Evolutionary conservation across 768 basidiomycete species (phyloP).

Genomic region (Rhodosporidiobolus odoratus): DNA sequence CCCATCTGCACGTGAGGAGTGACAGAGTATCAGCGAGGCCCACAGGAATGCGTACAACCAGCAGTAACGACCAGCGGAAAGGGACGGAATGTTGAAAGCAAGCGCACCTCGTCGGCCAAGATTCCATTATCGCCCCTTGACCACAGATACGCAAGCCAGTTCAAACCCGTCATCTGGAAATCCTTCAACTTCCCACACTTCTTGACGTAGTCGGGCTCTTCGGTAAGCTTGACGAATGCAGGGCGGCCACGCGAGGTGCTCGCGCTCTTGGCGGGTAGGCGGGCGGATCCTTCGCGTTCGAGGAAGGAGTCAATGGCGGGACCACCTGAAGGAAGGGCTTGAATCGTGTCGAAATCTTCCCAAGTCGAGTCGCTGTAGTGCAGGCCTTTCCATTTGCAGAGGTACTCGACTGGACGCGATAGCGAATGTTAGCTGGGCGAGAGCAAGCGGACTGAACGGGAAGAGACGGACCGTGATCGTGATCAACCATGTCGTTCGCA

Average conservation of each 20-base stretch:
- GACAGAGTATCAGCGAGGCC: too few species aligned
- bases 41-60: too few species aligned
- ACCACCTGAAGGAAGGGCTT: conserved; percentile 66
- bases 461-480: conserved; percentile 39
- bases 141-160: conserved; percentile 99
- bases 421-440: conserved; percentile 49
- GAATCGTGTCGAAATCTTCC: conserved; percentile 74
- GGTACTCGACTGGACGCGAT: conserved; percentile 64
- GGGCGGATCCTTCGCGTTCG: conserved; percentile 65
- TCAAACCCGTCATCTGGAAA: conserved; percentile 94
- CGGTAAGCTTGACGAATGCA: conserved; percentile 69
- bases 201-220: conserved; percentile 79
- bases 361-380: conserved; percentile 94
- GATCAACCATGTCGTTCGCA: conserved; percentile 38
- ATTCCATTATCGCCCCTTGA: conserved; percentile 91
- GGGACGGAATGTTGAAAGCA: neutral
- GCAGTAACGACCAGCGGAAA: neutral
- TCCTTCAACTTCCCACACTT: conserved; percentile 89
- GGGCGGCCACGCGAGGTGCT: conserved; percentile 68
- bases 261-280: conserved; percentile 78
- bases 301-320: conserved; percentile 74
- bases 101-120: conserved; percentile 72
- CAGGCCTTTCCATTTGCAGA: conserved; percentile 93
- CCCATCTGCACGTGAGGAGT: conserved; percentile 61
- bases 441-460: too few species aligned